Evolutionary conservation across 441 rosid species (phyloP).

Genomic region (Populus hybrid): DNA sequence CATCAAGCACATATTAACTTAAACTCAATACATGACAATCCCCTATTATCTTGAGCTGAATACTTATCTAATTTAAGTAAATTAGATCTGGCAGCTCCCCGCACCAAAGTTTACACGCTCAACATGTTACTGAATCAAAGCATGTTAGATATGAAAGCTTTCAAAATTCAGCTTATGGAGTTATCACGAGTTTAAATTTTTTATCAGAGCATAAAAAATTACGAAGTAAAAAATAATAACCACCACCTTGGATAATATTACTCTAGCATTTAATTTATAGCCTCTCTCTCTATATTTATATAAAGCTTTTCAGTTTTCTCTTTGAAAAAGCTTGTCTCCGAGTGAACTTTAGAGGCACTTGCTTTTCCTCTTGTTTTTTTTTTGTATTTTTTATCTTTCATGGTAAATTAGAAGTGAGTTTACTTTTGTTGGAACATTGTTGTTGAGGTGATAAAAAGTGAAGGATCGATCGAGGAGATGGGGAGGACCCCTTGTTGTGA

Average conservation of each 20-base stretch:
- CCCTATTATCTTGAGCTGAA: too few relatives aligned
- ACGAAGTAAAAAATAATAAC: too few relatives aligned
- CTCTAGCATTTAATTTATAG: conserved; percentile 29
- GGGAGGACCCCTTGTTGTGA: conserved; percentile 42
- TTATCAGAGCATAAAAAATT: too few relatives aligned
- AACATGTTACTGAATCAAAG: too few relatives aligned
- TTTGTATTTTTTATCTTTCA: neutral
- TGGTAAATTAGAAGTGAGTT: neutral
- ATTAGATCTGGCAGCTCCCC: too few relatives aligned
- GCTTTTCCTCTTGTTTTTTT: conserved; percentile 3
- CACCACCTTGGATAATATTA: conserved; percentile 36
- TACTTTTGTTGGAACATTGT: neutral
- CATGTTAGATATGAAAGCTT: too few relatives aligned
- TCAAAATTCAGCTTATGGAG: too few relatives aligned
- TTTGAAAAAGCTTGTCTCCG: neutral
- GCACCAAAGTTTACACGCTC: too few relatives aligned
- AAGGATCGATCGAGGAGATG: conserved; percentile 19
- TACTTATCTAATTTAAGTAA: too few relatives aligned
- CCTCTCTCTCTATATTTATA: conserved; percentile 4
- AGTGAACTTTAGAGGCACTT: neutral
- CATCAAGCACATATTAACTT: too few relatives aligned
- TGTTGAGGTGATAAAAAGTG: neutral
- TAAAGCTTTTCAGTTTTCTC: conserved; percentile 7
- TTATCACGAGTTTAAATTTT: too few relatives aligned
- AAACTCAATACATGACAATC: too few relatives aligned